phyloP scores from a whole-genome alignment of 768 basidiomycete species.

The Pisolithus sp. region DNA sequence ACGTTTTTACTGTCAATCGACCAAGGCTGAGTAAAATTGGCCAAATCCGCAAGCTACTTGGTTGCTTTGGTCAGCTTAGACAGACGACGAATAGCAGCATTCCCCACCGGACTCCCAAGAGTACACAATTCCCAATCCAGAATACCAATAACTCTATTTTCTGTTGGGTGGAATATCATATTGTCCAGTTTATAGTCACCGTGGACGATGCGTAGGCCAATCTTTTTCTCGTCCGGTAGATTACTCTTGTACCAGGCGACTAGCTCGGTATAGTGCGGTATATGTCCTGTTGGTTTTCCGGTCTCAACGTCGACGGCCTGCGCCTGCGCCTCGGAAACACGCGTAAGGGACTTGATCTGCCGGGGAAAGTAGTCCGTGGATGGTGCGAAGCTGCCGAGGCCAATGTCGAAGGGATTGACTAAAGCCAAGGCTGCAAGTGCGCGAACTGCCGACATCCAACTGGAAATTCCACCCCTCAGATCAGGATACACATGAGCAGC shows the following conservation, averaged over 20 bases:
- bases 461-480: conserved; percentile 21
- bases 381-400: conserved; percentile 67
- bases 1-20: conserved; percentile 42
- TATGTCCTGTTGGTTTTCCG: conserved; percentile 50
- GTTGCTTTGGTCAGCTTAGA: neutral
- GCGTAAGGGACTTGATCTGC: conserved; percentile 84
- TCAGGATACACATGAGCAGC: conserved; percentile 1
- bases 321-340: conserved; percentile 77
- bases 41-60: conserved; percentile 74
- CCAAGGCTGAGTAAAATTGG: conserved; percentile 87
- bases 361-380: conserved; percentile 83
- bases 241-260: conserved; percentile 69
- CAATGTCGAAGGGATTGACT: conserved; percentile 57
- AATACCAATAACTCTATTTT: conserved; percentile 90
- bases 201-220: conserved; percentile 83
- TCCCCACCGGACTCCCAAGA: conserved; percentile 77
- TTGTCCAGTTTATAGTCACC: conserved; percentile 99
- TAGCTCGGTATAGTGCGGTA: conserved; percentile 70
- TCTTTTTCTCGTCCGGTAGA: conserved; percentile 70
- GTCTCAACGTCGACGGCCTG: conserved; percentile 61
- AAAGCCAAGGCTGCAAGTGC: conserved; percentile 64
- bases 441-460: conserved; percentile 73
- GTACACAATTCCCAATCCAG: conserved; percentile 98
- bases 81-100: neutral
- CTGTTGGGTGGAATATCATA: conserved; percentile 86